A percentile compares a stretch with the other conserved stretches of the same genome.
Conservation (phyloP, 768 basidiomycete species). For the Auriscalpium microsporum region DNA sequence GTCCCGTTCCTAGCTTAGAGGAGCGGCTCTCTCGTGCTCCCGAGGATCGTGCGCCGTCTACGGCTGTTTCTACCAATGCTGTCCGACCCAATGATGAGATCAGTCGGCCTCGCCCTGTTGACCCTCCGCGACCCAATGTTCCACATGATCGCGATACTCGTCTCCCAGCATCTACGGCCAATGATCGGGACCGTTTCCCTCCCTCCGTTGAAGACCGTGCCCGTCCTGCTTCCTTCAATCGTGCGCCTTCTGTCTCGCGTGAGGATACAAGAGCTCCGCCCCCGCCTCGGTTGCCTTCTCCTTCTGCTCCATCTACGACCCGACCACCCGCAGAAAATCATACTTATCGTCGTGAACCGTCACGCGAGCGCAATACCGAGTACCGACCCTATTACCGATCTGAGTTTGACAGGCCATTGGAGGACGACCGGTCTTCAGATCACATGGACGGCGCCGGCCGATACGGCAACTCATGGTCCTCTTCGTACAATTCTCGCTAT, state of each 20-base stretch:
- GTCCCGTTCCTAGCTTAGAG: constrained; percentile 14
- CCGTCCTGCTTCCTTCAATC: constrained; percentile 5
- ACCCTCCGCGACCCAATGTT: not conserved
- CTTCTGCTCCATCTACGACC: not conserved
- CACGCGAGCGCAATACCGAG: constrained; percentile 3
- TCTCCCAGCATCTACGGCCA: constrained; percentile 4
- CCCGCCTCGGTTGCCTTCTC: not conserved
- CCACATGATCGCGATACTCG: constrained; percentile 18
- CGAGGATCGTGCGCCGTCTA: constrained; percentile 14
- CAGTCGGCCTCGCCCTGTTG: not conserved
- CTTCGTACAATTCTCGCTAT: constrained; percentile 4
- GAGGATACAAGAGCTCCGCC: constrained; percentile 10
- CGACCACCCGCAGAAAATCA: not conserved
- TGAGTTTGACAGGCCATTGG: constrained; percentile 12
- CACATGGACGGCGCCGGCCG: constrained; percentile 1
- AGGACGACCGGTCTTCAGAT: constrained; percentile 9
- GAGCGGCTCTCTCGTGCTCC: constrained; percentile 16
- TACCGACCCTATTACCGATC: constrained; percentile 12
- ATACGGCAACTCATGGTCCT: constrained; percentile 8
- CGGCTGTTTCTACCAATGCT: constrained; percentile 2
- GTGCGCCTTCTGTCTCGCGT: constrained; percentile 19
- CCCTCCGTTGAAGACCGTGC: constrained; percentile 2
- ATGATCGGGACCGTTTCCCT: constrained; percentile 11
- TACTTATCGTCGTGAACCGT: constrained; percentile 8
- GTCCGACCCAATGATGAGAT: constrained; percentile 4